A percentile compares a stretch with the other conserved stretches of the same genome.
These are phyloP conservation scores for Capsicum rhomboideum DNA, from an alignment of 257 asterid species.

Conservation along the genomic window DNA sequence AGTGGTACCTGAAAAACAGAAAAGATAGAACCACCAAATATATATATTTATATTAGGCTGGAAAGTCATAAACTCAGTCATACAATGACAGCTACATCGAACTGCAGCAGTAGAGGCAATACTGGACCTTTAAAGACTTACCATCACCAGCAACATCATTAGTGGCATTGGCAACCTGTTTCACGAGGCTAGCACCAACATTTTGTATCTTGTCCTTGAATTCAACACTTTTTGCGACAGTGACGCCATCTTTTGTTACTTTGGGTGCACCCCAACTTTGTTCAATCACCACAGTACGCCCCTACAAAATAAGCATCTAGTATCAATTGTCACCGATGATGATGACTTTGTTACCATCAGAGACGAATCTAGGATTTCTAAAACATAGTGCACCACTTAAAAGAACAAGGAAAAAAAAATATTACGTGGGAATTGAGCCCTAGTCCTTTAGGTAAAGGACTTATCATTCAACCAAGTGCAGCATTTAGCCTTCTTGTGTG, in stretches of 20 bases:
- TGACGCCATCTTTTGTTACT: conserved; percentile 97
- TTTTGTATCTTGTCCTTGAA: conserved; percentile 84
- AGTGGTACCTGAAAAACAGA: conserved; percentile 55
- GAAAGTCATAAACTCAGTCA: background rate
- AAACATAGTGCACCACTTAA: too few relatives aligned
- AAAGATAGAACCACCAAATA: background rate
- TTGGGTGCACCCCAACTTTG: conserved; percentile 99
- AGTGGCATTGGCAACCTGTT: conserved; percentile 99
- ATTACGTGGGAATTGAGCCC: too few relatives aligned
- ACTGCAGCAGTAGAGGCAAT: background rate
- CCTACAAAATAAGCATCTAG: conserved; percentile 30
- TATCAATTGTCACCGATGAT: background rate
- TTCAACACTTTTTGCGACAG: conserved; percentile 94
- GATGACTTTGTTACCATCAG: background rate
- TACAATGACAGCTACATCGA: background rate
- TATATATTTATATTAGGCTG: background rate
- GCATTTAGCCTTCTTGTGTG: too few relatives aligned
- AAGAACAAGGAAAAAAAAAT: too few relatives aligned
- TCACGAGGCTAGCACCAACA: conserved; percentile 94
- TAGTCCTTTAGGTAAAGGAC: too few relatives aligned
- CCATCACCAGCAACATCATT: conserved; percentile 99
- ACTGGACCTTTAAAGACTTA: conserved; percentile 19
- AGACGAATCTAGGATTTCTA: too few relatives aligned
- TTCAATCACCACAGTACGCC: conserved; percentile 91
- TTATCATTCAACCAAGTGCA: too few relatives aligned